A percentile compares a stretch with the other conserved stretches of the same genome.
Conservation (phyloP, 139 green algal species). For the Pleodorina starrii region DNA sequence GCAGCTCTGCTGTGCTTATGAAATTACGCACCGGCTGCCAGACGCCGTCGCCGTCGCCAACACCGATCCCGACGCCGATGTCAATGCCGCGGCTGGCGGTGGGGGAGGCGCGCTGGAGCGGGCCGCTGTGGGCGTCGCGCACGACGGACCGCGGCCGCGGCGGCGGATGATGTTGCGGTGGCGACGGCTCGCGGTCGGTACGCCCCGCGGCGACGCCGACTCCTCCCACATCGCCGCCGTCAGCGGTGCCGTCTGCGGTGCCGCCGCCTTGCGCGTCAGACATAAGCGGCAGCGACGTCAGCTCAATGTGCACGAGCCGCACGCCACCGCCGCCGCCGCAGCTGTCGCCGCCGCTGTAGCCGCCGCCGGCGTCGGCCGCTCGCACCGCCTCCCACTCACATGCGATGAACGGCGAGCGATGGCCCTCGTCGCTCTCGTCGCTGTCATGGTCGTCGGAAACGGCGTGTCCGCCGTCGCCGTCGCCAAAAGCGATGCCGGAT, state of each 20-base stretch:
- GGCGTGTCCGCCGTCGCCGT: too few species aligned
- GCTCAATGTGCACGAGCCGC: background rate
- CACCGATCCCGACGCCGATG: background rate
- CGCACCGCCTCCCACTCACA: background rate
- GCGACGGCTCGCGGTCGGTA: background rate
- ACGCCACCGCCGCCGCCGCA: too few species aligned
- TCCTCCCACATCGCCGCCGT: background rate
- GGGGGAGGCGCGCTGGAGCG: too few species aligned
- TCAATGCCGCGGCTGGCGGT: background rate
- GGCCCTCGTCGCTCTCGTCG: background rate
- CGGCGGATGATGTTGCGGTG: background rate
- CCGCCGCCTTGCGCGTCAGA: too few species aligned
- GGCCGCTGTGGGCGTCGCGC: background rate
- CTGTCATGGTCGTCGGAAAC: too few species aligned
- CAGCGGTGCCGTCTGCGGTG: too few species aligned
- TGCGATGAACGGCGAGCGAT: background rate
- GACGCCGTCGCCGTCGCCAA: background rate
- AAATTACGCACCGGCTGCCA: slow-evolving; percentile 10
- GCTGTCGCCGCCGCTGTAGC: background rate
- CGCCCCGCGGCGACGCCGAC: background rate
- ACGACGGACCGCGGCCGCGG: background rate
- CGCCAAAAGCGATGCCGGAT: too few species aligned
- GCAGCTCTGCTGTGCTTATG: background rate
- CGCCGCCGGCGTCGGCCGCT: background rate
- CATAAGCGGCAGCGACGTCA: too few species aligned